Conservation (phyloP, 2,329 filamentous ascomycete species). For the Cephalotrichum gorgonifer region DNA sequence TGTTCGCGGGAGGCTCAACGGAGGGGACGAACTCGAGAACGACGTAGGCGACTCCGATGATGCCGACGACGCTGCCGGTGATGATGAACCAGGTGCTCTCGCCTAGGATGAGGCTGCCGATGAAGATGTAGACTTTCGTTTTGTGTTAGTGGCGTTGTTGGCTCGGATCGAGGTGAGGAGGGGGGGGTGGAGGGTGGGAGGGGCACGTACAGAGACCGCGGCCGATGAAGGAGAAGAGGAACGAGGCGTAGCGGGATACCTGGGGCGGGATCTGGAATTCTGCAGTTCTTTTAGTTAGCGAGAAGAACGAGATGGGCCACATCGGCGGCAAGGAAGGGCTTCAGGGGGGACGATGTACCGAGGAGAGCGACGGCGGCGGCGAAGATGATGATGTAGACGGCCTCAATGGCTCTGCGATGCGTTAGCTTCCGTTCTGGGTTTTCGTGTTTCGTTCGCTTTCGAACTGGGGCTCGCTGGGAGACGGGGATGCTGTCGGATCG, state of each 20-base stretch:
- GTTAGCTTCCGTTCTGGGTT: neutral
- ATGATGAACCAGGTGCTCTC: constrained; percentile 57
- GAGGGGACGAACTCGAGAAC: constrained; percentile 67
- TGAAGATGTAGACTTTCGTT: constrained; percentile 80
- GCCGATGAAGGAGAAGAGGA: constrained; percentile 95
- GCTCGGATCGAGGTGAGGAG: neutral
- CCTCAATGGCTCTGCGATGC: constrained; percentile 44
- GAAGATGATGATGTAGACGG: constrained; percentile 82
- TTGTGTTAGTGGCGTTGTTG: neutral
- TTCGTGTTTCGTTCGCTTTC: neutral
- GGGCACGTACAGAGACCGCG: constrained; percentile 76
- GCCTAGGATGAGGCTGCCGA: constrained; percentile 76
- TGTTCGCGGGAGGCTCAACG: constrained; percentile 71
- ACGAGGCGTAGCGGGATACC: constrained; percentile 85
- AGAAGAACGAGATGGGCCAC: too few relatives aligned
- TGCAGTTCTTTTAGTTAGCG: constrained; percentile 15
- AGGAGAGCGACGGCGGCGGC: constrained; percentile 67
- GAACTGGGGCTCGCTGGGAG: neutral
- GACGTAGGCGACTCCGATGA: constrained; percentile 70
- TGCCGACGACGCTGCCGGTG: constrained; percentile 65
- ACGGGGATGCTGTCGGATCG: neutral
- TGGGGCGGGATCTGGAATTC: constrained; percentile 96
- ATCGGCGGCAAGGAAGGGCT: too few relatives aligned
- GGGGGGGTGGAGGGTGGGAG: neutral
- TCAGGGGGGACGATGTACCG: constrained; percentile 26